Evolutionary conservation across 1,139 yeast genomes (phyloP), one percentile per base, ranked within the genome.

Genomic region (Geotrichum citri-aurantii): DNA sequence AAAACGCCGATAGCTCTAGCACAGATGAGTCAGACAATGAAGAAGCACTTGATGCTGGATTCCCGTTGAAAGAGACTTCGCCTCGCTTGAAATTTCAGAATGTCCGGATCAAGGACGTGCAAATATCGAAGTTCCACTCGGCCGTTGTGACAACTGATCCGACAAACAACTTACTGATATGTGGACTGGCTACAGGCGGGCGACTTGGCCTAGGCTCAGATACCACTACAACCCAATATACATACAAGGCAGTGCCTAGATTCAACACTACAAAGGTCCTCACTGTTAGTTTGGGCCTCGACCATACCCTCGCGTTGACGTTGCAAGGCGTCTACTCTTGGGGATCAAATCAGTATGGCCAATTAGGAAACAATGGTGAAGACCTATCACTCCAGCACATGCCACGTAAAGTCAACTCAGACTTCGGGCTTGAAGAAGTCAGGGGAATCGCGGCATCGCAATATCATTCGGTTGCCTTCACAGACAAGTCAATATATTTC

Each of bases 121-220:
- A 71, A 19, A 73, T 88, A 58, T 83, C 93, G 3, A 86, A 85
- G 68, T 81, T 83, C 63, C 95, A 88, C 68, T 79, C 92, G 0
- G 72, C 86, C 0, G 71, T 85, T 0, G 65, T 86, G 2, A 83
- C 92, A 0, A 76, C 77, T 17, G 82, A 81, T 51, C 65, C 71
- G 0, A 49, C 62, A 1, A 82, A 82, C 3, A 77, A 78, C 54
- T 65, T 88, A 0, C 82, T 73, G 61, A 73, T 86, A 0, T 81
- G 86, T 65, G 97, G 97, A 0, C 77, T 83, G 48, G 86, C 88
- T 1, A 78, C 86, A 0, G 75, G 86, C 59, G 96, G 96, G 1
- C 75, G 95, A 57, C 72, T 88, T 24, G 96, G 95, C 0, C 80
- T 80, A 61, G 78, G 79, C 14, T 68, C 71, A 1, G 73, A 57